Percentiles rank a stretch among this genome's conserved stretches.
phyloP scores from a whole-genome alignment of 345 rosid species.

The Hibiscus syriacus region DNA sequence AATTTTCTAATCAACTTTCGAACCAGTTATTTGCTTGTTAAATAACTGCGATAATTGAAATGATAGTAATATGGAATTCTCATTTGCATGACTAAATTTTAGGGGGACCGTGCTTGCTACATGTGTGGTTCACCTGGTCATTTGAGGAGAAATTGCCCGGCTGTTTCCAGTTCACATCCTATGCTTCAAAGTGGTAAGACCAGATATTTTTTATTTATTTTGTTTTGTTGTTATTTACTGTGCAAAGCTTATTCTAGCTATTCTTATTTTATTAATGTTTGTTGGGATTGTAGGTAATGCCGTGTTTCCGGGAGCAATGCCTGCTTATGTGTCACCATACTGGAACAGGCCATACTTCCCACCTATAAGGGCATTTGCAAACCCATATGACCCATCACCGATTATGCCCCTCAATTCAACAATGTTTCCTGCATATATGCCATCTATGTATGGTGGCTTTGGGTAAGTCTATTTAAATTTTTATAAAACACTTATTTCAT shows the following conservation, averaged over 20 bases:
- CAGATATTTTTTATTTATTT: background rate
- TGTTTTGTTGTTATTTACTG: background rate
- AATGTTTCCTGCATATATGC: conserved; percentile 24
- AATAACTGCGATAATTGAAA: background rate
- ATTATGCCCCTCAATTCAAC: conserved; percentile 26
- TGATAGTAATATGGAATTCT: background rate
- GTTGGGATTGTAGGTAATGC: conserved; percentile 23
- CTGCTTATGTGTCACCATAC: conserved; percentile 21
- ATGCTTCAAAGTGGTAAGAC: conserved; percentile 31
- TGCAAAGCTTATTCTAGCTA: background rate
- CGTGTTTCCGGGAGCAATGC: conserved; percentile 24
- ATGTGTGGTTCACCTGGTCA: conserved; percentile 51
- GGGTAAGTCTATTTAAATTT: conserved; percentile 19
- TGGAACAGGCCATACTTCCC: conserved; percentile 26
- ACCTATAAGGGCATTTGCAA: conserved; percentile 20
- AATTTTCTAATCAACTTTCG: too few species aligned
- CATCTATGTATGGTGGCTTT: conserved; percentile 23
- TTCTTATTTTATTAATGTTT: background rate
- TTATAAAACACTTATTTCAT: background rate
- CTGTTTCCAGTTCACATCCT: conserved; percentile 20
- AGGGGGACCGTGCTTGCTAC: conserved; percentile 41
- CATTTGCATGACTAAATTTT: conserved; percentile 9
- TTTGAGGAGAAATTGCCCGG: conserved; percentile 42
- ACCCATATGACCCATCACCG: conserved; percentile 23
- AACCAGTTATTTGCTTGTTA: too few species aligned